Base-by-base conservation (phyloP, 495 filamentous ascomycete species). In the Neurospora sp. region DNA sequence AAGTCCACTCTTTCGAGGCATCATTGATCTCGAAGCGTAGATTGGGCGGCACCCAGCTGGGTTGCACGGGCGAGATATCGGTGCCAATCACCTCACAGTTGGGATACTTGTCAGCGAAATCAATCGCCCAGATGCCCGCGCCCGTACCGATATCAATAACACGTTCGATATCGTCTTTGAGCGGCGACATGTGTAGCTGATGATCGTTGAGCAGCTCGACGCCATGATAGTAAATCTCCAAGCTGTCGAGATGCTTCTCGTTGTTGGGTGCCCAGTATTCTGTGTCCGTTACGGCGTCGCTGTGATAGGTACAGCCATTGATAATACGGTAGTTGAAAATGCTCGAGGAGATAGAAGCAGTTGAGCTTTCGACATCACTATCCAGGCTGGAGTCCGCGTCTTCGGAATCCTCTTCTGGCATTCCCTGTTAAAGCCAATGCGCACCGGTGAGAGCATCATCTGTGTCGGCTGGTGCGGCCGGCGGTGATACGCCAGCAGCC, bases 131-230 rank as follows among this genome's bases (percentile, higher is more conserved):
- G 21, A 83, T 78, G n/a, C 85, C 88, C 0, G 86, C 88, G 10
- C 88, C 88, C 1, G 88, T 90, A 9, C 84, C 84, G n/a, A 87
- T 71, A 71, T 88, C 85, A 11, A 87, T 77, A 11, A 86, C 54
- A 7, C 13, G 13, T 24, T 62, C 5, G 6, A 62, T 19, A 4
- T 62, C 5, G 24, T 19, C 24, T 31, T 62, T 31, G 5, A 62
- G 5, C 24, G 54, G 54, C 13, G 54, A 28, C 54, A 62, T 62
- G 0, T 62, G 24, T 0, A 62, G 13, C 13, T 62, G 0, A 10
- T 31, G 13, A 31, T 62, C 54, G 24, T 31, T 17, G 21, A 62
- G 13, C 28, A 62, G 10, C 54, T 62, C 54, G 54, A 62, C 21
- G 11, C 21, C 54, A 5, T 62, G 1, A 31, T 62, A 24, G 24